Evolutionary conservation across 805 yeast genomes (phyloP).

Genomic region (Myxozyma lipomycoides): DNA sequence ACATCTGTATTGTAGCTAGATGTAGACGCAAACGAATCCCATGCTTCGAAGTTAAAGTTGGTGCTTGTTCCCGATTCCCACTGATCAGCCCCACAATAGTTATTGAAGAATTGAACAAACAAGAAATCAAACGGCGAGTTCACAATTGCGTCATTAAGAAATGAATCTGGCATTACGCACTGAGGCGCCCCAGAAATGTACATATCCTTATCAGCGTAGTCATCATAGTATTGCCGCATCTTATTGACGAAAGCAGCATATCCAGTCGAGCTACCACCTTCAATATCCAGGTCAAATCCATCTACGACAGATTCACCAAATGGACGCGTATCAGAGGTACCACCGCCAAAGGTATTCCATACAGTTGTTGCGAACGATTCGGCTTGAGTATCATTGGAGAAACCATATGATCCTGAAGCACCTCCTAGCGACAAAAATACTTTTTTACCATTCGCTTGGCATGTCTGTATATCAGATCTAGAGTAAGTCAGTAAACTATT

Average conservation of each 20-base stretch:
- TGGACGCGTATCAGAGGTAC: conserved; percentile 45
- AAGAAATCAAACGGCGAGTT: conserved; percentile 71
- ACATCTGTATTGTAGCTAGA: conserved; percentile 64
- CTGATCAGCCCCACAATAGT: conserved; percentile 56
- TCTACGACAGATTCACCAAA: conserved; percentile 75
- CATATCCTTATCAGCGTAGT: conserved; percentile 53
- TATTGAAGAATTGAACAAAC: conserved; percentile 77
- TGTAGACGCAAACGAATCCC: conserved; percentile 49
- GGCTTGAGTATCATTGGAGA: conserved; percentile 51
- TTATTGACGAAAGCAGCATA: conserved; percentile 57
- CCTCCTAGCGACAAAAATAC: conserved; percentile 79
- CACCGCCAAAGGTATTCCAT: conserved; percentile 55
- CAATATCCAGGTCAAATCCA: conserved; percentile 78
- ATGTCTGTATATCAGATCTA: conserved; percentile 37
- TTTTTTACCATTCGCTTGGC: conserved; percentile 76
- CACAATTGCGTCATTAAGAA: conserved; percentile 60
- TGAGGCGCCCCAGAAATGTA: conserved; percentile 90
- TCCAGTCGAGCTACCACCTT: conserved; percentile 54
- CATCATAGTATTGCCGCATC: conserved; percentile 45
- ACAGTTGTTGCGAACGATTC: conserved; percentile 51
- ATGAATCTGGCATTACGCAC: conserved; percentile 81
- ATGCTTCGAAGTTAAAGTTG: conserved; percentile 52
- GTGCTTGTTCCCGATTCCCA: conserved; percentile 22
- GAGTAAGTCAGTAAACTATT: not conserved
- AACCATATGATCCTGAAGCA: conserved; percentile 56